Conservation (phyloP, 306 rosid species). For the Cercis canadensis region DNA sequence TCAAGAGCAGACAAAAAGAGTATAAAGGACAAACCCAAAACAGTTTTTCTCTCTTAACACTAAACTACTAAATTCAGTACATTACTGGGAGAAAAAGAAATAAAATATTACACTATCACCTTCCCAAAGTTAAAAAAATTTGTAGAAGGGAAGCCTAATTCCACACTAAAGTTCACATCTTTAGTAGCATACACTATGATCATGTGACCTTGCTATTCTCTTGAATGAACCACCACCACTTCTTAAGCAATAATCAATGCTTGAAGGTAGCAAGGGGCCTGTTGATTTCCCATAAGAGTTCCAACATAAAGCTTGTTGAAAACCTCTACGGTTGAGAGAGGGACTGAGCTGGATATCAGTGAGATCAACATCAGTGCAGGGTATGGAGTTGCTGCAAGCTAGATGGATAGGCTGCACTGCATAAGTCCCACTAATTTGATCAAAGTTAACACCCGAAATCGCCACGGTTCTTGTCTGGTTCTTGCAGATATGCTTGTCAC, state of each 20-base stretch:
- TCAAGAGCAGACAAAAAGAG: neutral
- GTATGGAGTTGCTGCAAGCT: slow-evolving; percentile 77
- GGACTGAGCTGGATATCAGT: slow-evolving; percentile 73
- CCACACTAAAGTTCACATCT: neutral
- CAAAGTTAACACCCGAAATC: slow-evolving; percentile 66
- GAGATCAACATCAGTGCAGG: slow-evolving; percentile 81
- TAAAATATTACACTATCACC: slow-evolving; percentile 53
- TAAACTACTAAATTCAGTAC: slow-evolving; percentile 12
- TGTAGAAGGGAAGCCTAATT: slow-evolving; percentile 66
- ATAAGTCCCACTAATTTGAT: slow-evolving; percentile 66
- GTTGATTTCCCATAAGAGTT: slow-evolving; percentile 82
- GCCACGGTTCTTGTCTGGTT: slow-evolving; percentile 71
- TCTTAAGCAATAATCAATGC: slow-evolving; percentile 78
- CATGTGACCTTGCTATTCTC: slow-evolving; percentile 70
- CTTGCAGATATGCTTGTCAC: slow-evolving; percentile 82
- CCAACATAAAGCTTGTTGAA: slow-evolving; percentile 61
- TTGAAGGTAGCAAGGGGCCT: slow-evolving; percentile 68
- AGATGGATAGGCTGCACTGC: slow-evolving; percentile 68
- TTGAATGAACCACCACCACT: slow-evolving; percentile 57
- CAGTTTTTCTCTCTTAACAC: slow-evolving; percentile 2
- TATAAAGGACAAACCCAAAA: neutral
- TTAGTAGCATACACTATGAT: slow-evolving; percentile 46
- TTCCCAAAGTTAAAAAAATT: slow-evolving; percentile 47
- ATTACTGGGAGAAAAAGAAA: slow-evolving; percentile 4
- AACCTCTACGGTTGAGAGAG: slow-evolving; percentile 35